phyloP scores from a whole-genome alignment of 2,329 filamentous ascomycete genomes.

The Lachnum nothofagi region DNA sequence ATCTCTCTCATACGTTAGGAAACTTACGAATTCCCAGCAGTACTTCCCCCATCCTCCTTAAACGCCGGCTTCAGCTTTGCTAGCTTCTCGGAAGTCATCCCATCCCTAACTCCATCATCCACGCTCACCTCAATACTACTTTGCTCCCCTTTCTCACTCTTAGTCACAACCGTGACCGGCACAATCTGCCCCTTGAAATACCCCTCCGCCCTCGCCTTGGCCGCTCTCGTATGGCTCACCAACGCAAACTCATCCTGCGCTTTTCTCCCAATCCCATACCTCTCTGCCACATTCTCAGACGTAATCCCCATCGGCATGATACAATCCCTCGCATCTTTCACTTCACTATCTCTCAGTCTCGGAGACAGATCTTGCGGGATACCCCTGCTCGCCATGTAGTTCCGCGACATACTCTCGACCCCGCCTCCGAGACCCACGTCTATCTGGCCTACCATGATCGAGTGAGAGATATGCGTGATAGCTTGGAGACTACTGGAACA shows the following conservation, averaged over 20 bases:
- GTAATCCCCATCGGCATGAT: constrained; percentile 94
- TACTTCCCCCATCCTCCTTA: constrained; percentile 66
- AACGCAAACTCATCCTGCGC: constrained; percentile 84
- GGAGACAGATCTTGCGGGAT: constrained; percentile 81
- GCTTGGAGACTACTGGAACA: constrained; percentile 75
- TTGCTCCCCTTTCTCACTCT: constrained; percentile 55
- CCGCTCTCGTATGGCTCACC: constrained; percentile 67
- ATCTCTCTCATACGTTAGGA: constrained; percentile 46
- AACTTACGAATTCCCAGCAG: constrained; percentile 74
- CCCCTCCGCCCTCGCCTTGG: constrained; percentile 62
- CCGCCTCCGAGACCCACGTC: constrained; percentile 75
- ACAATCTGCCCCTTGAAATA: constrained; percentile 75
- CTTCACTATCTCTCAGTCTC: constrained; percentile 57
- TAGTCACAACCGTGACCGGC: constrained; percentile 61
- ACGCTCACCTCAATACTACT: constrained; percentile 60
- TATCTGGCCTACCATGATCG: constrained; percentile 70
- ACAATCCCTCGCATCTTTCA: constrained; percentile 72
- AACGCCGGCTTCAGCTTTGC: constrained; percentile 82
- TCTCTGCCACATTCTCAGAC: constrained; percentile 76
- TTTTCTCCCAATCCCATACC: constrained; percentile 66
- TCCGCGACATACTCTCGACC: constrained; percentile 94
- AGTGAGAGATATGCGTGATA: constrained; percentile 67
- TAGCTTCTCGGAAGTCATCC: constrained; percentile 64
- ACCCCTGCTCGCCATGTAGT: constrained; percentile 76
- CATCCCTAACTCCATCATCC: constrained; percentile 78